A percentile compares a stretch with the other conserved stretches of the same genome.
These are phyloP conservation scores for Mycena kentingensis DNA, from an alignment of 768 basidiomycete genomes.

Conservation along the genomic window DNA sequence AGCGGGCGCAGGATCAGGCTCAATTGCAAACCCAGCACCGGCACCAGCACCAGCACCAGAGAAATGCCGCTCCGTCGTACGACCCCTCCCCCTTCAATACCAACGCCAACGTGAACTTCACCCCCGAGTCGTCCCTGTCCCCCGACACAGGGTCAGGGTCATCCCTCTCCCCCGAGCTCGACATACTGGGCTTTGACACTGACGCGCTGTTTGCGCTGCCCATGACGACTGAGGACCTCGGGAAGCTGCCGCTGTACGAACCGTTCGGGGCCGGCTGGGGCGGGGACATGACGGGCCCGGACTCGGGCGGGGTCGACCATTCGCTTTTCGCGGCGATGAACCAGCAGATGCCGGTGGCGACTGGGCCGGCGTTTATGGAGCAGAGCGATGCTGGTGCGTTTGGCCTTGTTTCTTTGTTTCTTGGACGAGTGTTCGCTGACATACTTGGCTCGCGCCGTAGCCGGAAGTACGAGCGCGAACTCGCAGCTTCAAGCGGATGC, in stretches of 20 bases:
- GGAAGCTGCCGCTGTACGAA: constrained; percentile 16
- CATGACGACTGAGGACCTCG: constrained; percentile 16
- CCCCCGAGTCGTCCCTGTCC: not conserved
- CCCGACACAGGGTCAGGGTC: no score
- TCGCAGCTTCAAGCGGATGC: not conserved
- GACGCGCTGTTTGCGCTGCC: constrained; percentile 6
- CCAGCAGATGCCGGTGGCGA: not conserved
- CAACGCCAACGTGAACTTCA: not conserved
- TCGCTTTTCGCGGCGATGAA: not conserved
- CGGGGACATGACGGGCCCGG: not conserved
- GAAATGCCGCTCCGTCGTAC: not conserved
- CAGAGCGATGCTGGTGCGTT: not conserved
- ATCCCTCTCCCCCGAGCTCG: not conserved
- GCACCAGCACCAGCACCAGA: not conserved
- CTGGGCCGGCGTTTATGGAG: not conserved
- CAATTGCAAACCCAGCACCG: not conserved
- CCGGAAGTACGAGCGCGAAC: not conserved
- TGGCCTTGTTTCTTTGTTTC: not conserved
- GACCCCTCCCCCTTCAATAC: not conserved
- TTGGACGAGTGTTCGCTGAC: not conserved
- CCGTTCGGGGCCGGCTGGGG: constrained; percentile 8
- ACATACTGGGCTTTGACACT: not conserved
- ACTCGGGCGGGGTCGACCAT: not conserved
- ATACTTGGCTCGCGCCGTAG: not conserved
- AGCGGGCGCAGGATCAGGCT: not conserved